Base-by-base conservation (phyloP, 1,284 basidiomycete genomes). In the Rhodotorula sp. region DNA sequence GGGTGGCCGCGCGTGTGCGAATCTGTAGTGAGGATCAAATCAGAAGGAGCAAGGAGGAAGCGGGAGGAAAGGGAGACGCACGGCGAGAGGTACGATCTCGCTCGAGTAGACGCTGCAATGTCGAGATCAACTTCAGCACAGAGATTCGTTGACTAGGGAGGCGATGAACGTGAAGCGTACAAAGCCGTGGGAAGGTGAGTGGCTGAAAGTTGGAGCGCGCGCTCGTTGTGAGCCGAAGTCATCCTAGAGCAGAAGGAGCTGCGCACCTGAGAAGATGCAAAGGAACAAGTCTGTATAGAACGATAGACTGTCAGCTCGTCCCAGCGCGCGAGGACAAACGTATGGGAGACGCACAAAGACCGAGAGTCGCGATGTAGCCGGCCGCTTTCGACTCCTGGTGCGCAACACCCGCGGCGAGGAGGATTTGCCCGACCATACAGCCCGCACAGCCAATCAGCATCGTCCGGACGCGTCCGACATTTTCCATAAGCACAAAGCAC, bases 261-360 rank as follows among this genome's bases (percentile, higher is more conserved):
- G 19, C 39, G 19, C 39, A 44, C 39, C 39, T 44, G 39, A 56
- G 54, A 58, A 59, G 48, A 64, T 49, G 62, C 49, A 54, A 4
- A 66, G 32, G 61, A 64, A 67, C 49, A 61, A 44, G 47, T 63
- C 57, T 59, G 57, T 10, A 19, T 44, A n/a, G n/a, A n/a, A n/a
- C n/a, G 39, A 44, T 13, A 8, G 39, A 15, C 39, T n/a, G 39
- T 44, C 39, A 44, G 39, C 36, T 6, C 39, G n/a, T n/a, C n/a
- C n/a, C n/a, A n/a, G n/a, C n/a, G n/a, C n/a, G n/a, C n/a, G n/a
- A 55, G 68, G 70, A 74, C 30, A 47, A 52, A 9, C 57, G 48
- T 36, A 74, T 34, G 66, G 69, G 70, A 68, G 20, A 76, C 64
- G 64, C 67, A 76, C 46, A 68, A 27, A 77, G 57, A 9, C 76